Evolutionary conservation across 2,329 filamentous ascomycete species (phyloP), one percentile per base, ranked within the genome.

Genomic region (Venturiaceae sp.): DNA sequence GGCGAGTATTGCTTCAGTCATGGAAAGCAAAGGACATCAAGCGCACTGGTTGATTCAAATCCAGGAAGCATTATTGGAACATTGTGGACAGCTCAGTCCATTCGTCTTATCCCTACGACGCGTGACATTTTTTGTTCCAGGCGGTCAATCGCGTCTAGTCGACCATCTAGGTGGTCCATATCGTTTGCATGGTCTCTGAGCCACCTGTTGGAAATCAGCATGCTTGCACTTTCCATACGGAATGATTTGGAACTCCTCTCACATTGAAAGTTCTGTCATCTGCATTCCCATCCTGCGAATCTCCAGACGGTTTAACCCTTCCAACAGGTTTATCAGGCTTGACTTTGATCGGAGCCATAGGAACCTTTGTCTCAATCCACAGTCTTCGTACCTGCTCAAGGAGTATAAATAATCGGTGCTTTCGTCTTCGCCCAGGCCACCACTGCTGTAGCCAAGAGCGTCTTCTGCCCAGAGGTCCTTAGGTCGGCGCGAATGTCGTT

Each of bases 341-440:
- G 65, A 62, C 59, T 74, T 75, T 53, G 60, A 64, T 37, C 65
- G 62, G 46, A 75, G 60, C 74, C 73, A 75, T 14, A 67, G 41
- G 55, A 70, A 66, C 11, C 74, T 62, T 61, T 70, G 67, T 28
- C 64, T 63, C 1, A 73, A 63, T 5, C 67, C 68, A 39, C 71
- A 70, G 1, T 68, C 63, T 13, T 63, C 63, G 57, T 75, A 75
- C 52, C 70, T 65, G 5, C 60, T 63, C 2, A 62, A 62, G 16
- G 65, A 60, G 13, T 66, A 61, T 33, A 70, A 69, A 3, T 67
- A 67, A 14, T 64, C 62, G 9, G 66, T 65, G n/a, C 69, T 67
- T 0, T 70, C 70, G 5, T 66, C 63, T 3, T 70, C 65, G 14
- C 66, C 64, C 19, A 63, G 61, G 47, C 53, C 57, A 44, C 39